These are phyloP conservation scores for Lasiosphaeria miniovina DNA, from an alignment of 495 filamentous ascomycete genomes.

Conservation along the genomic window DNA sequence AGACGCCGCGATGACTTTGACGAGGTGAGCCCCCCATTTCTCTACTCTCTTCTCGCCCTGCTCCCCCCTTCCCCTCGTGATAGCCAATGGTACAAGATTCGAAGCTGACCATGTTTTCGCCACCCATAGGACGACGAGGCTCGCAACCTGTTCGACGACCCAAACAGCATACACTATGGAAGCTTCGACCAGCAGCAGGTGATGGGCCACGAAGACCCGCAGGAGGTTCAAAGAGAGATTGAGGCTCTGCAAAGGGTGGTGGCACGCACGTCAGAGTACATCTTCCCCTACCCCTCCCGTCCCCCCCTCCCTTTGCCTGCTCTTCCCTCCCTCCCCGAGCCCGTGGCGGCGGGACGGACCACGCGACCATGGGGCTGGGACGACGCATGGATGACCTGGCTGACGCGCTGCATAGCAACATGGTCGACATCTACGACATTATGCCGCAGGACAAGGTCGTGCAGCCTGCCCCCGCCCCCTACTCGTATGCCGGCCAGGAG, in stretches of 20 bases:
- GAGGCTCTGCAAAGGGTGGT: constrained; percentile 56
- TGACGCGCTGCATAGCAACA: constrained; percentile 44
- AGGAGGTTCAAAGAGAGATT: constrained; percentile 56
- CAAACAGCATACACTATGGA: constrained; percentile 51
- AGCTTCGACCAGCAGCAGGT: constrained; percentile 52
- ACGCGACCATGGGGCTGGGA: constrained; percentile 10
- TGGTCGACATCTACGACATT: constrained; percentile 60
- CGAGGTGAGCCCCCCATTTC: constrained; percentile 30
- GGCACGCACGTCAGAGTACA: constrained; percentile 55
- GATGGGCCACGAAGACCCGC: constrained; percentile 51
- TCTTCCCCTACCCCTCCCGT: constrained; percentile 10
- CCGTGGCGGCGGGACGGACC: constrained; percentile 5
- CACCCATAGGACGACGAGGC: constrained; percentile 48
- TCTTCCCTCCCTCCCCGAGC: constrained; percentile 7
- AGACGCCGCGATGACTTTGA: constrained; percentile 40
- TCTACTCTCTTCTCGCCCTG: not conserved
- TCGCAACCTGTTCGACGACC: constrained; percentile 52
- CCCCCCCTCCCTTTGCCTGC: constrained; percentile 1
- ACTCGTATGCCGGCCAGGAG: constrained; percentile 43
- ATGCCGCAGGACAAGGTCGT: constrained; percentile 41
- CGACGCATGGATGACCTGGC: constrained; percentile 15
- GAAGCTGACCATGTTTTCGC: constrained; percentile 13
- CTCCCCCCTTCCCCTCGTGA: not conserved
- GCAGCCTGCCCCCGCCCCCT: constrained; percentile 26
- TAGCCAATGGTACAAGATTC: not conserved